These are phyloP conservation scores for Xylariaceae sp. DNA, from an alignment of 2,329 filamentous ascomycete genomes.

Conservation along the genomic window DNA sequence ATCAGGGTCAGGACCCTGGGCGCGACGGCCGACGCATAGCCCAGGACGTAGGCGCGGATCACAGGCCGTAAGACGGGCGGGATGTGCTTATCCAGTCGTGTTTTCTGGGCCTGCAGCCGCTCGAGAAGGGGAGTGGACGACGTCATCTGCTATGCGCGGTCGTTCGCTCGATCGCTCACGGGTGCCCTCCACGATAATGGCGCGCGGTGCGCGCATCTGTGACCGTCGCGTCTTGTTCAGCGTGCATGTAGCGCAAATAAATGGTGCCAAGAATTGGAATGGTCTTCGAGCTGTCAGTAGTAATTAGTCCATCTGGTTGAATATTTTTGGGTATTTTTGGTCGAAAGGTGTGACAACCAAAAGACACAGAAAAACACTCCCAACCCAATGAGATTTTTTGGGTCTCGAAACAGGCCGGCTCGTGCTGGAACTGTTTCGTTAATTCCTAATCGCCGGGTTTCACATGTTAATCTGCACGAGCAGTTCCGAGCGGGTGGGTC, in stretches of 20 bases:
- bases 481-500: not conserved
- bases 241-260: not conserved
- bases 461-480: not conserved
- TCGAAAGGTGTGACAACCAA: too few species aligned
- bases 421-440: not conserved
- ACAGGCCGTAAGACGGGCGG: conserved; percentile 51
- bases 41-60: conserved; percentile 54
- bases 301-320: not conserved
- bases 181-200: conserved; percentile 9
- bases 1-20: conserved; percentile 53
- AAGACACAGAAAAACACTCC: too few species aligned
- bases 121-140: conserved; percentile 19
- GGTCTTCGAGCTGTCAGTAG: not conserved
- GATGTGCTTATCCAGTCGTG: conserved; percentile 34
- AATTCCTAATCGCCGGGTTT: not conserved
- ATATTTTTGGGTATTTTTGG: too few species aligned
- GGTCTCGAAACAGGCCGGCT: not conserved
- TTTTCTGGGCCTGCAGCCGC: conserved; percentile 19
- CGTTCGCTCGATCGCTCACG: too few species aligned
- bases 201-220: conserved; percentile 3
- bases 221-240: conserved; percentile 8
- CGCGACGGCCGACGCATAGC: conserved; percentile 54
- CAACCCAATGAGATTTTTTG: not conserved
- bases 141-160: conserved; percentile 22
- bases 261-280: not conserved